Base-by-base conservation (phyloP, 371 early-diverging fungal genomes). In the Haplosporangium sp. region DNA sequence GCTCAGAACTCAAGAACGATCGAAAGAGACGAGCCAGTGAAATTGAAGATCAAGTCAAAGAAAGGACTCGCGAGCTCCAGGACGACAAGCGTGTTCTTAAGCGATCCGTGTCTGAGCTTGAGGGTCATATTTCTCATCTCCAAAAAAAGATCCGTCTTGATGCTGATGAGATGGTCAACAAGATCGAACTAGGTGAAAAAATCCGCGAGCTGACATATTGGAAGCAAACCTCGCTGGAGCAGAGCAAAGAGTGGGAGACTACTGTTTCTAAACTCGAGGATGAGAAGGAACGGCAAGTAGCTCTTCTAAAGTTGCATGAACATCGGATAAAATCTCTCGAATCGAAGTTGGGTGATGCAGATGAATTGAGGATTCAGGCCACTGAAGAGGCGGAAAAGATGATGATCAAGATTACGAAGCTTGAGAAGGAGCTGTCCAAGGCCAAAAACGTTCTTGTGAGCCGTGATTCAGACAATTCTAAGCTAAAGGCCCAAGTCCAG, bases 61-160 rank as follows among this genome's bases (percentile, higher is more conserved):
- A 67, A 17, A 55, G 57, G 55, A 76, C 71, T 3, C 57, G 56
- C 19, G 72, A 77, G 11, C 42, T 63, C 37, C 45, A 67, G 27
- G 11, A 59, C 64, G 86, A 86, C 58, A 86, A 84, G 45, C 47
- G 78, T 6, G 62, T 40, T 17, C 85, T 86, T 50, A 81, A 85
- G 72, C 84, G 74, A 61, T 73, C 84, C 50, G 84, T 89, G 56
- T 48, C 58, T 2, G 56, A 55, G 9, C 71, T 71, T 19, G 60
- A 71, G 40, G 44, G 45, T 8, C 55, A 67, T 7, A 53, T 67
- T 45, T 11, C 56, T 7, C 67, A 64, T 47, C 63, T 76, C 17
- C 53, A 57, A n/a, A 70, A 76, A 53, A 53, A 55, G n/a, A 67
- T 76, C 15, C 71, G 71, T 0, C 63, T 76, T 45, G 67, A 71